Evolutionary conservation across 371 early-diverging fungal genomes (phyloP), one percentile per base, ranked within the genome.

Genomic region (Lichtheimia ornata): DNA sequence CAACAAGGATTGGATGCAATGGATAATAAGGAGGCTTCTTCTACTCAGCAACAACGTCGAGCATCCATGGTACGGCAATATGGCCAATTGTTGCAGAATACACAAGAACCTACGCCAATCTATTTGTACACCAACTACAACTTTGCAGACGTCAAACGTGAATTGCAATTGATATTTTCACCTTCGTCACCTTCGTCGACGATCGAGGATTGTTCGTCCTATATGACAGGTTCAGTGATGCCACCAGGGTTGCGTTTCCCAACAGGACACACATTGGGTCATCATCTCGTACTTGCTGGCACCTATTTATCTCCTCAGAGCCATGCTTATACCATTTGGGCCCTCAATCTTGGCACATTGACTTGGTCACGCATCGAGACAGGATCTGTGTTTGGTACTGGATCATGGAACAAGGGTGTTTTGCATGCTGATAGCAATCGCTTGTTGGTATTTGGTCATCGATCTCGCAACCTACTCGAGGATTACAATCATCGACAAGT

Each of bases 241-340:
- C 93, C 93, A 13, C 92, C 92, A 2, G 91, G 91, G 17, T 76
- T 93, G 45, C 84, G 93, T 5, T 93, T 93, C 61, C 93, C 93
- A 13, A 84, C 89, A n/a, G 87, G 87, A 0, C 73, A 81, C 11
- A 75, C 86, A 24, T 69, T 87, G 6, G 90, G 91, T n/a, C 88
- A 89, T 59, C 85, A 88, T 30, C 63, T 92, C n/a, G 58, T 93
- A 1, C 75, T 93, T 56, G 82, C 89, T 1, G 93, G 93, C 27
- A 92, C 90, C 20, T 84, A 86, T 50, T 75, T 91, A 20, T 85
- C 83, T 17, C 76, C 80, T 22, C 82, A 85, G 7, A 79, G 77
- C 42, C 80, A 87, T 59, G 76, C 88, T 7, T 87, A 89, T 74
- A 83, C 85, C 52, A 71, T 90, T n/a, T 93, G 93, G 93, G 76